Evolutionary conservation across 1,284 basidiomycete genomes (phyloP), one percentile per base, ranked within the genome.

Genomic region (Malassezia yamatoensis): DNA sequence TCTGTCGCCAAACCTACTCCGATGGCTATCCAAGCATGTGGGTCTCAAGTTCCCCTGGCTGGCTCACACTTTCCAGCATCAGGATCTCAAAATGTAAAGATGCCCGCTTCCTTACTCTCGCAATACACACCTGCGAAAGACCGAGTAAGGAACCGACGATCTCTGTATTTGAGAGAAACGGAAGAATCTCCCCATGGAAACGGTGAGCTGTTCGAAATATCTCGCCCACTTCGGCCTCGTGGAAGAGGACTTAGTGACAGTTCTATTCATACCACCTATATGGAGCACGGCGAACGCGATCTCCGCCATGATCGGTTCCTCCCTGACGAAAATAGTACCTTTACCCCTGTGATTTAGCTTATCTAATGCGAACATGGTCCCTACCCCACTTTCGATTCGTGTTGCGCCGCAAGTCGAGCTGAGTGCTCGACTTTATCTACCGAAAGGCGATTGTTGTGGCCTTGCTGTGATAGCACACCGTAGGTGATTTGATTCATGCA

Each of bases 161-260:
- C 45, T 33, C 18, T 33, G 45, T 32, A 36, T 15, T n/a, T 37
- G 4, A 12, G 8, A 20, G 29, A 47, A 8, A 13, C 18, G 12
- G 45, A 47, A 4, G 15, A 13, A 13, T 16, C 34, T 15, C 21
- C 13, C 16, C 5, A 16, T 24, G 29, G 43, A 13, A 32, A 45
- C 18, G 45, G 45, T n/a, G 45, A 34, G 1, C 20, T 37, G 18
- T 47, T 35, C 24, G 45, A 47, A 7, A 16, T 21, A n/a, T 21
- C 45, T 12, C 56, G 59, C 11, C 43, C 56, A n/a, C 49, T 60
- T 20, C 61, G 62, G 32, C 53, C 67, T 46, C 62, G 67, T 18
- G 60, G 66, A 2, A 53, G 71, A 18, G 69, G 69, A 4, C 60
- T 74, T 32, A 67, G 65, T 24, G 71, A 74, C 58, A 69, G 66